Conservation (phyloP, 768 basidiomycete genomes). For the Suillus decipiens region DNA sequence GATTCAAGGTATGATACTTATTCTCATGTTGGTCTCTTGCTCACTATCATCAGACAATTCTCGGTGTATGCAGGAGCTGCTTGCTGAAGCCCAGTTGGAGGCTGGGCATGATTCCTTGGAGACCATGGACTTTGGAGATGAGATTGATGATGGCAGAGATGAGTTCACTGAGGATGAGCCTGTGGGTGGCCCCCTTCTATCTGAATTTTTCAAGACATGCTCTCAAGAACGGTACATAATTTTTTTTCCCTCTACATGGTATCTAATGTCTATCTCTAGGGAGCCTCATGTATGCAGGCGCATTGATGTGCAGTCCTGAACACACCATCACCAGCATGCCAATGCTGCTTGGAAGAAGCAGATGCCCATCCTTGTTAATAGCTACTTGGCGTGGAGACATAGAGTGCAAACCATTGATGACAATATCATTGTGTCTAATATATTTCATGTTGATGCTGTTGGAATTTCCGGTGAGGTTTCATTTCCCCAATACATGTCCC, state of each 20-base stretch:
- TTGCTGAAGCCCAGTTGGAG: neutral
- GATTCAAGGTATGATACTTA: too few species aligned
- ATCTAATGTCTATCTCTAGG: too few species aligned
- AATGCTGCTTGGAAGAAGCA: neutral
- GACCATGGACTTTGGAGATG: neutral
- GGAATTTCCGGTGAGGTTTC: neutral
- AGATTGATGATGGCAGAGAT: too few species aligned
- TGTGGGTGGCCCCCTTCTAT: neutral
- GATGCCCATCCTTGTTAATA: neutral
- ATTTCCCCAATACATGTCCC: neutral
- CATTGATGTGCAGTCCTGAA: neutral
- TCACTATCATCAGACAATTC: neutral
- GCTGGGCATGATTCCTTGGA: neutral
- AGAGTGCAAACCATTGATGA: neutral
- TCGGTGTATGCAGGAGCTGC: neutral
- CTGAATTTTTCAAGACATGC: too few species aligned
- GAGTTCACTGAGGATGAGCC: neutral
- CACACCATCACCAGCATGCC: neutral
- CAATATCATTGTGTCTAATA: neutral
- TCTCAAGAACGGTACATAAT: too few species aligned
- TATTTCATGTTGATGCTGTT: neutral
- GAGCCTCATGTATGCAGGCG: neutral
- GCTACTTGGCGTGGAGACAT: conserved; percentile 3
- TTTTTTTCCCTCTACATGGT: too few species aligned
- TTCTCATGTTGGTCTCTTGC: too few species aligned